Evolutionary conservation across 164 flowering plant species (phyloP).

Genomic region (Vitis amurensis): DNA sequence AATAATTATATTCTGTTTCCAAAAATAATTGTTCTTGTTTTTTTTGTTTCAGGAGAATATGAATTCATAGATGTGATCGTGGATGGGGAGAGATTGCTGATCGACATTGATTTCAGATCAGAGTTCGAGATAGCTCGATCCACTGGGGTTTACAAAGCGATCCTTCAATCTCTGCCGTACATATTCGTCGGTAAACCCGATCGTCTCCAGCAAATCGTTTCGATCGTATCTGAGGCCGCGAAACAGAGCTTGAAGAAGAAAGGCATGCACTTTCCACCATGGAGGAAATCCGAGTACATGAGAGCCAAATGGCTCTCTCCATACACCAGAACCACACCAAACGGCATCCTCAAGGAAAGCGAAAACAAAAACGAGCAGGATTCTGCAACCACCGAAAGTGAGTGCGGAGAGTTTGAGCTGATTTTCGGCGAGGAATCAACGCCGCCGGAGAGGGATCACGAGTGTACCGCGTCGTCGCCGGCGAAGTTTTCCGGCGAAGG

Average conservation of each 20-base stretch:
- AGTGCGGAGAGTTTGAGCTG: conserved; percentile 43
- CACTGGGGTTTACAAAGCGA: conserved; percentile 46
- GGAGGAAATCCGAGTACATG: conserved; percentile 74
- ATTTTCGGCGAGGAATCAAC: conserved; percentile 39
- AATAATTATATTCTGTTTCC: too few species aligned
- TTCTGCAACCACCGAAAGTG: neutral
- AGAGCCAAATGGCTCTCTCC: conserved; percentile 64
- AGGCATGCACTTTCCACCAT: conserved; percentile 78
- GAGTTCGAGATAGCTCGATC: conserved; percentile 73
- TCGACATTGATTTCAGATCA: conserved; percentile 62
- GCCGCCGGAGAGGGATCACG: conserved; percentile 2
- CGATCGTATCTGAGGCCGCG: conserved; percentile 63
- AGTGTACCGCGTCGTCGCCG: conserved; percentile 5
- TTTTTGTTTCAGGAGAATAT: conserved; percentile 43
- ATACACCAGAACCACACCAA: conserved; percentile 27
- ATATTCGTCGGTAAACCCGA: conserved; percentile 69
- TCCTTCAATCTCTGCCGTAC: conserved; percentile 50
- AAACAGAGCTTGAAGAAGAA: conserved; percentile 75
- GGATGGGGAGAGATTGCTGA: conserved; percentile 49
- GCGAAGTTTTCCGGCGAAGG: conserved; percentile 13
- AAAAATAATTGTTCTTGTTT: neutral
- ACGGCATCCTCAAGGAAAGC: conserved; percentile 11
- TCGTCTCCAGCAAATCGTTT: conserved; percentile 60
- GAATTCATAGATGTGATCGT: conserved; percentile 65
- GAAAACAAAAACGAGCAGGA: neutral